Evolutionary conservation across 2,329 filamentous ascomycete species (phyloP).

Genomic region (Metarhizium sp.): DNA sequence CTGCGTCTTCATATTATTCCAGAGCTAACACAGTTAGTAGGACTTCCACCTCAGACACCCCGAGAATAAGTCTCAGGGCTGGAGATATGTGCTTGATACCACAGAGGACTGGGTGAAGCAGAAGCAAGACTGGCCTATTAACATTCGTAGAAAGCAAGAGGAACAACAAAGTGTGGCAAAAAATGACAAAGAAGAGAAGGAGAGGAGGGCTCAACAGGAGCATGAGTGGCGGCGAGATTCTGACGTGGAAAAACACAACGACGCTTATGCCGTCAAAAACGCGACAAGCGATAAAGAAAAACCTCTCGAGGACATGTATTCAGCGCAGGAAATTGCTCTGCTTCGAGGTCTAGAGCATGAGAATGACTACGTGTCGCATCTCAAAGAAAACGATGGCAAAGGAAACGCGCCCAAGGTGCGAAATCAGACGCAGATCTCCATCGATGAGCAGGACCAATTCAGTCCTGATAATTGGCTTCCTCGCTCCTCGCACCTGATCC

Average conservation of each 20-base stretch:
- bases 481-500: conserved; percentile 33
- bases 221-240: conserved; percentile 11
- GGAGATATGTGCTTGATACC: conserved; percentile 39
- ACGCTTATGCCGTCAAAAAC: conserved; percentile 9
- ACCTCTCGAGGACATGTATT: conserved; percentile 16
- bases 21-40: conserved; percentile 9
- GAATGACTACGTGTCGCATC: conserved; percentile 27
- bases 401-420: conserved; percentile 10
- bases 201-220: conserved; percentile 6
- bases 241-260: conserved; percentile 14
- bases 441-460: conserved; percentile 32
- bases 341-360: conserved; percentile 32
- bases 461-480: conserved; percentile 45
- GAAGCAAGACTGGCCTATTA: conserved; percentile 36
- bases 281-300: conserved; percentile 5
- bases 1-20: too few species aligned
- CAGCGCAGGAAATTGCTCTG: conserved; percentile 31
- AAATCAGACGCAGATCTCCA: conserved; percentile 11
- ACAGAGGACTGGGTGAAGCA: conserved; percentile 41
- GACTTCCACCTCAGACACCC: conserved; percentile 34
- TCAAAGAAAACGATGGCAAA: conserved; percentile 30
- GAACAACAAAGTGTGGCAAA: background rate
- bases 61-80: conserved; percentile 33
- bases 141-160: conserved; percentile 21
- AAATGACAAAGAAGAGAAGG: conserved; percentile 7